phyloP scores from a whole-genome alignment of 225 moss, liverwort and hornwort species.

The Bryoerythrophyllum caledonicum region DNA sequence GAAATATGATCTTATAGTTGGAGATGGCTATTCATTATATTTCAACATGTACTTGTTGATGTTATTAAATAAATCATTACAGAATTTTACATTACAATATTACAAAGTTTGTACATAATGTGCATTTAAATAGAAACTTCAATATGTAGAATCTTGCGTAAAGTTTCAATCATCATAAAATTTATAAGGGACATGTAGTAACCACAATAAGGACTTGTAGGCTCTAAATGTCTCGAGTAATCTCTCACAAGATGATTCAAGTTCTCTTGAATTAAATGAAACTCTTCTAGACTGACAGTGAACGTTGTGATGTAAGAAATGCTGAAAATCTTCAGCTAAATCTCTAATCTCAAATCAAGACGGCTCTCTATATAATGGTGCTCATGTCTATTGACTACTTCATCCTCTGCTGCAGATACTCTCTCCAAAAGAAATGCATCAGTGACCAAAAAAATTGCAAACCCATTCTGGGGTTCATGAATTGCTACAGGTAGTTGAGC shows the following conservation, averaged over 20 bases:
- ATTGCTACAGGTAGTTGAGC: neutral
- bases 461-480: conserved; percentile 21
- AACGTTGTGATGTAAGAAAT: neutral
- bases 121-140: too few species aligned
- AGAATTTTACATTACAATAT: too few species aligned
- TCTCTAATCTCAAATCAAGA: conserved; percentile 1
- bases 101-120: too few species aligned
- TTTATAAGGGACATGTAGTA: too few species aligned
- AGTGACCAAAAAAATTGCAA: conserved; percentile 21
- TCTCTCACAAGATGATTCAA: neutral
- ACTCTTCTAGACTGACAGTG: neutral
- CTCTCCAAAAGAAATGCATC: neutral
- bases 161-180: too few species aligned
- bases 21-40: too few species aligned
- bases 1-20: too few species aligned
- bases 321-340: neutral
- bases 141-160: too few species aligned
- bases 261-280: neutral
- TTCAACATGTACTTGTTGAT: too few species aligned
- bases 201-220: too few species aligned
- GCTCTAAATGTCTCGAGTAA: too few species aligned
- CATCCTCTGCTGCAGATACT: neutral
- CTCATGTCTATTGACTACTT: conserved; percentile 14
- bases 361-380: neutral
- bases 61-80: too few species aligned